Evolutionary conservation across 805 yeast genomes (phyloP).

Genomic region (Cyberlindnera bimundalis): DNA sequence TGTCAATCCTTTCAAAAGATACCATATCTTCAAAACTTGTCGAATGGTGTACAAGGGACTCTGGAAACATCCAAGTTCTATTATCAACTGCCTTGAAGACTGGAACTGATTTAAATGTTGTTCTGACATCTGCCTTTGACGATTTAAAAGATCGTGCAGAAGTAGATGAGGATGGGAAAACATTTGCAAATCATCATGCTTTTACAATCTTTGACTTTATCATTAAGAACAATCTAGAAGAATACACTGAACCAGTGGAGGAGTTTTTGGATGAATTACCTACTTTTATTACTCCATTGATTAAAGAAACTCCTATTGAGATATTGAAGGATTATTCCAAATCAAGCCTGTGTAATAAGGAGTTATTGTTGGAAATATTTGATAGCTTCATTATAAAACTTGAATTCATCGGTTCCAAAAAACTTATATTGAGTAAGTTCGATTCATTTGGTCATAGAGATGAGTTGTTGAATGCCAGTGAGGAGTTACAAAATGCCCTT

Average conservation of each 20-base stretch:
- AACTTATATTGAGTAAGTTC: conserved; percentile 32
- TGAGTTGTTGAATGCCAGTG: conserved; percentile 19
- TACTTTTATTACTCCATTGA: conserved; percentile 29
- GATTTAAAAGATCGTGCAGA: conserved; percentile 20
- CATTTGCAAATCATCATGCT: conserved; percentile 22
- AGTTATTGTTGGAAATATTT: conserved; percentile 29
- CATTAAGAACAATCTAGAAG: conserved; percentile 23
- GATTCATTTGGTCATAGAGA: conserved; percentile 29
- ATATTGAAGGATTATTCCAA: conserved; percentile 33
- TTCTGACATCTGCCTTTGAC: conserved; percentile 19
- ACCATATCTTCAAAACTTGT: conserved; percentile 7
- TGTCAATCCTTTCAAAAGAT: conserved; percentile 20
- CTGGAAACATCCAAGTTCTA: conserved; percentile 11
- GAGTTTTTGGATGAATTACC: conserved; percentile 36
- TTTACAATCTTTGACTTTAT: conserved; percentile 29
- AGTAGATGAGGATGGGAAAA: conserved; percentile 20
- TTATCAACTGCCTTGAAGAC: conserved; percentile 13
- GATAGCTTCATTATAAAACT: conserved; percentile 29
- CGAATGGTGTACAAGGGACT: conserved; percentile 1
- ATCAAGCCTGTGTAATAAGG: conserved; percentile 22
- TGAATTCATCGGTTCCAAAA: conserved; percentile 19
- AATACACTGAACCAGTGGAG: conserved; percentile 28
- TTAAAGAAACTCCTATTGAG: conserved; percentile 31
- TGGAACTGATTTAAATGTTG: conserved; percentile 11
- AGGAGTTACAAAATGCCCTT: conserved; percentile 22